Conservation (phyloP, 1,284 basidiomycete genomes). For the Austropuccinia psidii region DNA sequence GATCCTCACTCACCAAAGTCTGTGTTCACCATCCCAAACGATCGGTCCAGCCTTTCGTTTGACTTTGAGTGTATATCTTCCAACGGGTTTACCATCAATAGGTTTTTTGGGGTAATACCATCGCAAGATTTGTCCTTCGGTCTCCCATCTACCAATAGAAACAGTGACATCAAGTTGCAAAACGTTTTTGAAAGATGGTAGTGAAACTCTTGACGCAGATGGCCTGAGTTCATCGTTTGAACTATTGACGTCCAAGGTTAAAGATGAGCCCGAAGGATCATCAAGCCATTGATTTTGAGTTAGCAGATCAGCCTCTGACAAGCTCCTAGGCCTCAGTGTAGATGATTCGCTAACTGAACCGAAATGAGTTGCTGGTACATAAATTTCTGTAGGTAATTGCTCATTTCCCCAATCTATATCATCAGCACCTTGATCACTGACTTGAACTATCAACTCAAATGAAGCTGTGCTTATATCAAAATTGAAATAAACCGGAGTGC, state of each 20-base stretch:
- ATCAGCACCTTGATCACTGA: constrained; percentile 51
- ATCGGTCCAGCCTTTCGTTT: constrained; percentile 20
- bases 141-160: constrained; percentile 31
- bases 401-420: background rate
- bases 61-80: constrained; percentile 9
- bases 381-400: constrained; percentile 43
- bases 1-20: no score
- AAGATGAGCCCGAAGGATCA: background rate
- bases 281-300: background rate
- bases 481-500: constrained; percentile 55
- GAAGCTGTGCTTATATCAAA: constrained; percentile 67
- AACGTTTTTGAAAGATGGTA: background rate
- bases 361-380: constrained; percentile 44
- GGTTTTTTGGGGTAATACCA: constrained; percentile 21
- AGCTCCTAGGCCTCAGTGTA: background rate
- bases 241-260: background rate
- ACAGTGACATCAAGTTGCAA: constrained; percentile 16
- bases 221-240: background rate
- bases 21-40: background rate
- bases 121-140: constrained; percentile 9
- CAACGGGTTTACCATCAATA: background rate
- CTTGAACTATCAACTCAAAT: constrained; percentile 61
- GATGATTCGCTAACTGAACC: constrained; percentile 24
- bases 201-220: background rate
- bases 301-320: background rate